Evolutionary conservation across 1,284 basidiomycete species (phyloP).

Genomic region (Ceratobasidium sp.): DNA sequence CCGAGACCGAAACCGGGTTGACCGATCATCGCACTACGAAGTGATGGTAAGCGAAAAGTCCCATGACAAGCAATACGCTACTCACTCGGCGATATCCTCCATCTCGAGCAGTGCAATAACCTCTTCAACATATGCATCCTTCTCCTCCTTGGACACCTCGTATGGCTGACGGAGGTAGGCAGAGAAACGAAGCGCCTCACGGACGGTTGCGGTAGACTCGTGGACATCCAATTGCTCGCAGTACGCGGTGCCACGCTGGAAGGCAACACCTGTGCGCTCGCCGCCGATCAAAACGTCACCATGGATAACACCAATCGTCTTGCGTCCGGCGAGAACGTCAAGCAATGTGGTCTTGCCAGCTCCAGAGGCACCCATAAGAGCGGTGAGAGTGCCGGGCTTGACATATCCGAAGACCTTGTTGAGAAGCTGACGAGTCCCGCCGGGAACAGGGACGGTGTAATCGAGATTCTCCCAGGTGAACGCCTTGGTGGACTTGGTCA

Average conservation of each 20-base stretch:
- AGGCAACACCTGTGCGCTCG: constrained; percentile 53
- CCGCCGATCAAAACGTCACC: constrained; percentile 60
- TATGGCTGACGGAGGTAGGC: constrained; percentile 63
- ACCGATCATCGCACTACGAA: constrained; percentile 52
- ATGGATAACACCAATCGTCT: constrained; percentile 57
- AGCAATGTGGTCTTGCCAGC: constrained; percentile 60
- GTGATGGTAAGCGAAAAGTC: background rate
- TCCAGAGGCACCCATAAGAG: constrained; percentile 65
- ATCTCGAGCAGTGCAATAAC: constrained; percentile 59
- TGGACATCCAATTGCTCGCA: constrained; percentile 58
- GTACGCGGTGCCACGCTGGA: constrained; percentile 60
- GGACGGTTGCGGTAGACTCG: constrained; percentile 61
- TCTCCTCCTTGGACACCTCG: constrained; percentile 55
- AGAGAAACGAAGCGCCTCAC: constrained; percentile 63
- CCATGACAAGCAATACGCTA: constrained; percentile 49
- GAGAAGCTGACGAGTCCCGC: constrained; percentile 56
- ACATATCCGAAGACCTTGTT: constrained; percentile 62
- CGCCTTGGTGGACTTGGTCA: constrained; percentile 44
- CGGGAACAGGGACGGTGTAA: constrained; percentile 58
- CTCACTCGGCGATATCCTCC: constrained; percentile 57
- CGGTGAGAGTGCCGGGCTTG: constrained; percentile 61
- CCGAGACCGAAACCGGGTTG: constrained; percentile 56
- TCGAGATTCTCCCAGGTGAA: constrained; percentile 55
- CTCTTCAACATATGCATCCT: constrained; percentile 59
- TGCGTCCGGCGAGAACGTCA: constrained; percentile 60